Evolutionary conservation across 2,329 filamentous ascomycete species (phyloP).

Genomic region (Penicillium sp.): DNA sequence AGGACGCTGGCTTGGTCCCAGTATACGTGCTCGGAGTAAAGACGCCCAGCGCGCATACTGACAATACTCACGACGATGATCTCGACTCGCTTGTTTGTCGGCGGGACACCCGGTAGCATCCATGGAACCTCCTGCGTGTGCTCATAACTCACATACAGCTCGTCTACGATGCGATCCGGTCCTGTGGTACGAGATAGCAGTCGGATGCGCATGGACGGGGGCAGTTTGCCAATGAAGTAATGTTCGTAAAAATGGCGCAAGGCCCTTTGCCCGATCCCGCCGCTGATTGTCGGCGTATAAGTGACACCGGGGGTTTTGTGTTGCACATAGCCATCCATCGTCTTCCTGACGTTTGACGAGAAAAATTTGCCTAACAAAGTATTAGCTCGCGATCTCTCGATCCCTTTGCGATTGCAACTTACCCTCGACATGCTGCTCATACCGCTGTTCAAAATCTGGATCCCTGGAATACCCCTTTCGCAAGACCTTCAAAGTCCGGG

Average conservation of each 20-base stretch:
- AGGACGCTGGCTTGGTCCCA: conserved; percentile 63
- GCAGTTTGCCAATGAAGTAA: conserved; percentile 54
- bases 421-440: conserved; percentile 40
- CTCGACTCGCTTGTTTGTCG: conserved; percentile 58
- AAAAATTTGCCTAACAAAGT: conserved; percentile 32
- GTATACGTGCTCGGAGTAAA: conserved; percentile 59
- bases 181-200: conserved; percentile 59
- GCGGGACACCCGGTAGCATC: conserved; percentile 58
- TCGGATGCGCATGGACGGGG: conserved; percentile 51
- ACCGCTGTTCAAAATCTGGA: conserved; percentile 35
- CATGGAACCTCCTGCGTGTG: conserved; percentile 57
- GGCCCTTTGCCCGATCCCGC: conserved; percentile 42
- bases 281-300: conserved; percentile 39
- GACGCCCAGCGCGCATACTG: conserved; percentile 51
- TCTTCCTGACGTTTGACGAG: conserved; percentile 27
- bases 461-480: conserved; percentile 57
- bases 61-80: conserved; percentile 58
- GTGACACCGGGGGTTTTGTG: conserved; percentile 31
- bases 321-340: conserved; percentile 33
- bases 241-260: conserved; percentile 54
- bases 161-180: conserved; percentile 59
- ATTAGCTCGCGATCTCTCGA: background rate
- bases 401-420: background rate
- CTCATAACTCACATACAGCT: conserved; percentile 56
- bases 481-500: conserved; percentile 60